Evolutionary conservation across 768 basidiomycete genomes (phyloP), one percentile per base, ranked within the genome.

Genomic region (Russula earlei): DNA sequence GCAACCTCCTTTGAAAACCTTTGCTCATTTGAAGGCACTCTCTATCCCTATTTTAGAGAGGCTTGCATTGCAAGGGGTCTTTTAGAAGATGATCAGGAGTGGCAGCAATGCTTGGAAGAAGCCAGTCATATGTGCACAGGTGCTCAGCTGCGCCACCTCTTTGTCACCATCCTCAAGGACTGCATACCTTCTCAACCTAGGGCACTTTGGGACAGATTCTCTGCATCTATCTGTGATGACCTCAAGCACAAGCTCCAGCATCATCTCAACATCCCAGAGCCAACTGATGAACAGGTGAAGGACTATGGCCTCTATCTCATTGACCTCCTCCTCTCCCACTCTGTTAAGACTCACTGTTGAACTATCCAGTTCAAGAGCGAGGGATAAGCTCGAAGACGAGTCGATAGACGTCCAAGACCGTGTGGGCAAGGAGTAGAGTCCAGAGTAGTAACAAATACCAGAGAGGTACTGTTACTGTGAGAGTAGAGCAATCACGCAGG

Each of bases 231-330:
- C 4, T 77, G 75, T 67, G 73, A 77, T 68, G 72, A 77, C 55
- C 63, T 77, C 2, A 31, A 19, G 4, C 44, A 61, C 43, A 49
- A 54, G 0, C 63, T 77, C 2, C 41, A 20, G 40, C 11, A 37
- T 10, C 6, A 49, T 60, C 2, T 55, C 59, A 4, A 43, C 55
- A 12, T 24, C 5, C 0, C 37, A 69, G 17, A 22, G 0, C 65
- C 68, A 2, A 63, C 71, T 14, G 54, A 69, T 1, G 72, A 70
- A 2, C 45, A 71, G 15, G 49, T 72, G 2, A 71, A 65, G 62
- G 71, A 76, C 54, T 74, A 72, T 70, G 74, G 75, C 9, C 72
- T 79, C 2, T 70, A 59, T 59, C 67, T 74, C 1, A 64, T 79
- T 33, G 56, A 74, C 29, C 22, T 63, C 5, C 47, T 69, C 19